Percentiles rank a stretch among this genome's conserved stretches.
Conservation (phyloP, 352 stramenopile species). For the Pythium plurisporium region DNA sequence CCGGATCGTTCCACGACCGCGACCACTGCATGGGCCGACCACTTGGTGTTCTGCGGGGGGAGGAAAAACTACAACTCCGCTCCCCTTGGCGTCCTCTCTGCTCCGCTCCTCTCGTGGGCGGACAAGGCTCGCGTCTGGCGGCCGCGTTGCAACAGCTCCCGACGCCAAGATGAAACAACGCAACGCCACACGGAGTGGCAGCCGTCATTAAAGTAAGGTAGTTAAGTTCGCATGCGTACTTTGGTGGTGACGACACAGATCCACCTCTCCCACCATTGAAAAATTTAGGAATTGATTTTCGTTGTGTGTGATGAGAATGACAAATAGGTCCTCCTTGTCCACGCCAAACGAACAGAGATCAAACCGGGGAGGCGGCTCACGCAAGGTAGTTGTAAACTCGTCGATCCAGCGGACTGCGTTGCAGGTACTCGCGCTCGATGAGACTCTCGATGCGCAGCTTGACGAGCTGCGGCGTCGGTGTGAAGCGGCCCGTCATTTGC, state of each 20-base stretch:
- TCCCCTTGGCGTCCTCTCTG: neutral
- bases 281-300: conserved; percentile 7
- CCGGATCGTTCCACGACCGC: neutral
- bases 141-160: conserved; percentile 19
- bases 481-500: conserved; percentile 90
- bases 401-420: conserved; percentile 90
- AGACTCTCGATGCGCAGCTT: conserved; percentile 98
- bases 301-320: conserved; percentile 1
- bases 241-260: no score
- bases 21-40: no score
- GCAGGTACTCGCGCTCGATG: conserved; percentile 99
- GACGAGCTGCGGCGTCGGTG: conserved; percentile 93
- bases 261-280: neutral
- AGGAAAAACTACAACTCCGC: no score
- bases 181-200: neutral
- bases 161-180: neutral
- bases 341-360: no score
- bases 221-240: conserved; percentile 13
- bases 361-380: no score
- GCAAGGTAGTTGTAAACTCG: conserved; percentile 98
- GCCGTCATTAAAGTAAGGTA: conserved; percentile 6
- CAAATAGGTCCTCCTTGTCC: neutral
- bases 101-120: neutral
- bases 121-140: conserved; percentile 4
- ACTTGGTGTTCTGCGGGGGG: no score